Percentiles rank a stretch among this genome's conserved stretches.
These are phyloP conservation scores for Leccinum boreale DNA, from an alignment of 768 basidiomycete genomes.

Conservation along the genomic window DNA sequence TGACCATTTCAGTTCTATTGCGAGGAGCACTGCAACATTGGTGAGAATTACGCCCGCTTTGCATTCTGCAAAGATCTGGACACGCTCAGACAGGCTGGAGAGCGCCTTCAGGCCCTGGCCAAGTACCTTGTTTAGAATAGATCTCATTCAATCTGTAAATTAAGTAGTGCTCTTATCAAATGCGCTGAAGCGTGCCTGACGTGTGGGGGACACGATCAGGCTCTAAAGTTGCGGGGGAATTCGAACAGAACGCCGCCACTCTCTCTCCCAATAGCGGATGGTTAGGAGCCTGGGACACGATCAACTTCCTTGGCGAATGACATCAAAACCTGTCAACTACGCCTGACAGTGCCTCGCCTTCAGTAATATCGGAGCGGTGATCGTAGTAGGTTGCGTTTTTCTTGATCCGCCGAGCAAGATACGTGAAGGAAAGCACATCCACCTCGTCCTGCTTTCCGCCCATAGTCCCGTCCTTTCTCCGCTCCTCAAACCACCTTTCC, in stretches of 20 bases:
- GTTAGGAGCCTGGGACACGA: no score
- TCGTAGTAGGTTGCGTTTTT: slow-evolving; percentile 89
- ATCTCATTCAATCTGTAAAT: background rate
- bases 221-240: no score
- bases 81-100: slow-evolving; percentile 77
- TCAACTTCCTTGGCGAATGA: background rate
- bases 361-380: slow-evolving; percentile 35
- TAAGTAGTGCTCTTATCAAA: background rate
- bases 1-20: slow-evolving; percentile 75
- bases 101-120: slow-evolving; percentile 71
- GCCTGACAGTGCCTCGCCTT: slow-evolving; percentile 61
- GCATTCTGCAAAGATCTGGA: slow-evolving; percentile 95
- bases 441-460: slow-evolving; percentile 63
- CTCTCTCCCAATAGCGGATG: no score
- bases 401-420: slow-evolving; percentile 64
- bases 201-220: no score
- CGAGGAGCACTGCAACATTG: slow-evolving; percentile 78
- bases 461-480: slow-evolving; percentile 38
- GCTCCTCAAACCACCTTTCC: slow-evolving; percentile 43
- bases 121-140: slow-evolving; percentile 49
- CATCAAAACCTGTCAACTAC: slow-evolving; percentile 54
- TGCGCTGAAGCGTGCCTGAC: background rate
- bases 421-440: slow-evolving; percentile 79
- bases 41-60: slow-evolving; percentile 85
- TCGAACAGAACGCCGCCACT: no score